These are phyloP conservation scores for Clathrus columnatus DNA, from an alignment of 768 basidiomycete species.

Conservation along the genomic window DNA sequence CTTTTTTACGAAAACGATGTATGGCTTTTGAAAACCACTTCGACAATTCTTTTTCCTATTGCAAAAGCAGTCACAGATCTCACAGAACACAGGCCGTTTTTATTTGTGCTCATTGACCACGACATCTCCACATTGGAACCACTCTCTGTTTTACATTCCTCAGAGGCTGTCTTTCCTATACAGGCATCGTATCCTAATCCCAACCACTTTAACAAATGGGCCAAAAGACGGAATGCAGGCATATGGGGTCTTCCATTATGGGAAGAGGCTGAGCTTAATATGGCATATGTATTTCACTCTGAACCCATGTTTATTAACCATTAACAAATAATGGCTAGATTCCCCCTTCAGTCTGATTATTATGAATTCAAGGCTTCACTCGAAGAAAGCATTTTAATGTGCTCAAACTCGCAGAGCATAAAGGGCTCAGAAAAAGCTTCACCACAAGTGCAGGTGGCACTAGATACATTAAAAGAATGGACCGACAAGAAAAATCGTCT, in stretches of 20 bases:
- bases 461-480: background rate
- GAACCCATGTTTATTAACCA: background rate
- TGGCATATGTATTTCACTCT: background rate
- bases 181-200: background rate
- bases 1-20: background rate
- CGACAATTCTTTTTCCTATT: background rate
- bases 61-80: background rate
- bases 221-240: background rate
- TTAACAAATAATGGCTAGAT: background rate
- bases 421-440: too few relatives aligned
- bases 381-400: background rate
- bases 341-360: background rate
- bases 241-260: background rate
- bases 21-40: too few relatives aligned
- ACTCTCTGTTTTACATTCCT: background rate
- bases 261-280: background rate
- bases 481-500: background rate
- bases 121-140: background rate
- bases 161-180: background rate
- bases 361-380: too few relatives aligned
- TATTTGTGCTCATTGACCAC: background rate
- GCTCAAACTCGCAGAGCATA: background rate
- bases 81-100: background rate
- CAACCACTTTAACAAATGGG: background rate
- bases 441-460: background rate